phyloP scores from a whole-genome alignment of 805 yeast genomes.

The Barnettozyma sp. region DNA sequence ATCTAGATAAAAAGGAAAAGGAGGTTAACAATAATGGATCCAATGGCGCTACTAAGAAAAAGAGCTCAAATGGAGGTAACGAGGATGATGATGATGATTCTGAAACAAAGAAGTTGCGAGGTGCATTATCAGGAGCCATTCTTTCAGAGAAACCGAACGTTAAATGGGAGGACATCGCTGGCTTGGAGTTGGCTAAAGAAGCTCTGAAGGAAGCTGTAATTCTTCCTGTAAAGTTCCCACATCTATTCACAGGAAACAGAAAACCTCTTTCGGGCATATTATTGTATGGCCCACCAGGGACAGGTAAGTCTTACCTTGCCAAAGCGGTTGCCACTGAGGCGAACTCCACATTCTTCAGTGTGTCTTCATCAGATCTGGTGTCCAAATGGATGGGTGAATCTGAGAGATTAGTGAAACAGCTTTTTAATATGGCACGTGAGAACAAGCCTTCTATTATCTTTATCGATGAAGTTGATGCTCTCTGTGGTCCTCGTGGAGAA shows the following conservation, averaged over 20 bases:
- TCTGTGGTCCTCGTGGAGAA: slow-evolving; percentile 97
- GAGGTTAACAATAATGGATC: slow-evolving; percentile 25
- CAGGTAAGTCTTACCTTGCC: slow-evolving; percentile 95
- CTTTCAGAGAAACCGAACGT: slow-evolving; percentile 89
- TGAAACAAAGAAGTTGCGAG: slow-evolving; percentile 82
- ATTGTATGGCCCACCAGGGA: slow-evolving; percentile 91
- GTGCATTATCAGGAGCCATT: slow-evolving; percentile 89
- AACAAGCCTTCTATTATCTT: slow-evolving; percentile 92
- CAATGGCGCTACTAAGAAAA: slow-evolving; percentile 44
- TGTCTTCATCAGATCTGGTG: slow-evolving; percentile 92
- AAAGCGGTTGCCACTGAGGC: slow-evolving; percentile 99
- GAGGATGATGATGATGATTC: slow-evolving; percentile 62
- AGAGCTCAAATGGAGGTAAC: slow-evolving; percentile 43
- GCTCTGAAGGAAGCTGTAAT: slow-evolving; percentile 97
- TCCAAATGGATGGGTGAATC: slow-evolving; percentile 99
- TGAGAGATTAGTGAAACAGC: slow-evolving; percentile 90
- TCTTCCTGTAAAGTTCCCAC: slow-evolving; percentile 93
- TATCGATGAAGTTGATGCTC: slow-evolving; percentile 96
- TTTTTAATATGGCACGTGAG: slow-evolving; percentile 94
- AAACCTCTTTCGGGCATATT: slow-evolving; percentile 89
- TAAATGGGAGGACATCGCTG: slow-evolving; percentile 93
- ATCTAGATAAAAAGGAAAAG: slow-evolving; percentile 58
- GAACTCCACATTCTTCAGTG: slow-evolving; percentile 92
- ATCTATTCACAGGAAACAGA: slow-evolving; percentile 87
- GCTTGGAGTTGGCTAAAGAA: slow-evolving; percentile 90